These are phyloP conservation scores for Chimonanthus praecox DNA, from an alignment of 164 flowering plant species.

Conservation along the genomic window DNA sequence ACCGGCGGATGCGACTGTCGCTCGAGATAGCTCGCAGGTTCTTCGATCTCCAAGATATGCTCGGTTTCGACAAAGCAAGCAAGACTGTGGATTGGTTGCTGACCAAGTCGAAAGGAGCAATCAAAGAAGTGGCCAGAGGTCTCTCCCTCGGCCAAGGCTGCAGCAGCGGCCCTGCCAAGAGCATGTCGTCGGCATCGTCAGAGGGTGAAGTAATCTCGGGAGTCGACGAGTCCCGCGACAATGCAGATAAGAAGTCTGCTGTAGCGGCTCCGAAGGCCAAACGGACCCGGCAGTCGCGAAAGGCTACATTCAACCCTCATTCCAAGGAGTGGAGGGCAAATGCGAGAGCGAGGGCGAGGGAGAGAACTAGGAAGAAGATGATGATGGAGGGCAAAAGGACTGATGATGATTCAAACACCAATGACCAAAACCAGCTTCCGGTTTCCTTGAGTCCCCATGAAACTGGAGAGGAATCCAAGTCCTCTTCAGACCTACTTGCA, in stretches of 20 bases:
- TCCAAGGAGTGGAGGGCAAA: constrained; percentile 37
- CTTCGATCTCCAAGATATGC: constrained; percentile 61
- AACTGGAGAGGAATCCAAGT: constrained; percentile 26
- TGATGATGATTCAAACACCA: background rate
- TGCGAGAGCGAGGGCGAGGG: constrained; percentile 58
- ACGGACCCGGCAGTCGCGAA: constrained; percentile 15
- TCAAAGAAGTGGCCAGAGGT: constrained; percentile 33
- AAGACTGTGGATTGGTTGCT: constrained; percentile 72
- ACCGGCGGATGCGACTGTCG: constrained; percentile 74
- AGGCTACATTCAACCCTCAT: constrained; percentile 13
- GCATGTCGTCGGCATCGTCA: constrained; percentile 26
- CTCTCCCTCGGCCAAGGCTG: constrained; percentile 10
- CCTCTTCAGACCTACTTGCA: constrained; percentile 8
- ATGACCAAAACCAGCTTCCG: constrained; percentile 5
- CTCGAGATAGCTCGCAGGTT: constrained; percentile 58
- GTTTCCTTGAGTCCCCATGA: constrained; percentile 20
- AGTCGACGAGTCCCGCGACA: constrained; percentile 9
- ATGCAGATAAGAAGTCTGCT: constrained; percentile 1
- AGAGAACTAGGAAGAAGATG: constrained; percentile 36
- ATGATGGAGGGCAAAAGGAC: constrained; percentile 9
- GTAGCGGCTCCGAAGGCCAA: constrained; percentile 14
- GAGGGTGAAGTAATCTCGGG: constrained; percentile 42
- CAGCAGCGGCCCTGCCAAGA: background rate
- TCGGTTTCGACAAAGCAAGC: constrained; percentile 68
- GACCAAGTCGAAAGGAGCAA: constrained; percentile 38